Evolutionary conservation across 495 filamentous ascomycete species (phyloP), one percentile per base, ranked within the genome.

Genomic region (Xylaria curta): DNA sequence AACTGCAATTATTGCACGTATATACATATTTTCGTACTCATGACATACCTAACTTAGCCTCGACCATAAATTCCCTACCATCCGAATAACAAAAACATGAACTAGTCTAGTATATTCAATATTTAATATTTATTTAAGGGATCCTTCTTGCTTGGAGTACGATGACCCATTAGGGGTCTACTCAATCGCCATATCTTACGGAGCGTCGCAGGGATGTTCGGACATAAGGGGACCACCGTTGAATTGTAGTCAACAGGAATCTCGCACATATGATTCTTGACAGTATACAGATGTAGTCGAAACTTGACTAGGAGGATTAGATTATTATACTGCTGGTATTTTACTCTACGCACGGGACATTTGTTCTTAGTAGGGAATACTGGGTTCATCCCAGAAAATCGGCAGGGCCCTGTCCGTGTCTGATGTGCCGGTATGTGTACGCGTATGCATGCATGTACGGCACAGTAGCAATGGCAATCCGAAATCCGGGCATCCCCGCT

Each of bases 361-460:
- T 59, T n/a, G 15, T 0, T n/a, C 7, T 36, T 8, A n/a, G 15
- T 33, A 38, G 58, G 38, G 15, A 12, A 28, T 38, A 36, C 33
- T 13, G 17, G 33, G 33, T 38, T 38, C n/a, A 60, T 38, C 58
- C 33, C 6, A 21, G 28, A 21, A 8, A 3, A 38, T 33, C 31
- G 3, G 17, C 13, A n/a, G 15, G 36, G 33, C 21, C 24, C 59
- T 42, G n/a, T 62, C 8, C 2, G n/a, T 63, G 26, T 63, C 47
- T 36, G 46, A 33, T 38, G 31, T 31, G 10, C 49, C 44, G n/a
- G 44, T 46, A 36, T 46, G 46, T 47, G 63, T 53, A 36, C 63
- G 63, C 63, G 63, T 53, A 53, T 38, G 46, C 63, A 53, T 66
- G 44, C 63, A 51, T 47, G 24, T 26, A 66, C 38, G 38, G 38